Percentiles rank a stretch among this genome's conserved stretches.
phyloP scores from a whole-genome alignment of 2,329 filamentous ascomycete genomes.

The Penicillium sp. region DNA sequence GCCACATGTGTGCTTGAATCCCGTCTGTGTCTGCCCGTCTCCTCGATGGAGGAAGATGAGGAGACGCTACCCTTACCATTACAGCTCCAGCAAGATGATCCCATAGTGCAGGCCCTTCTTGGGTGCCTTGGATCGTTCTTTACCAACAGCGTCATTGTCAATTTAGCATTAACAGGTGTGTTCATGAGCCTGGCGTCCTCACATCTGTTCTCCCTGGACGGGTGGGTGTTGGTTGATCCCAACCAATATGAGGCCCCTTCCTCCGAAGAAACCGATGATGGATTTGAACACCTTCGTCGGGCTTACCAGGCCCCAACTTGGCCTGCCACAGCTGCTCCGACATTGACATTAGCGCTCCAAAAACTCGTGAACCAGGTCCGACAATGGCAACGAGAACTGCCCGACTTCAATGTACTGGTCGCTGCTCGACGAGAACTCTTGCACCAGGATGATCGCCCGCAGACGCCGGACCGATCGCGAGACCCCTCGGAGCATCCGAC shows the following conservation, averaged over 20 bases:
- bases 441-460: constrained; percentile 30
- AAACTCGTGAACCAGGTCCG: constrained; percentile 61
- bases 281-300: constrained; percentile 24
- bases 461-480: constrained; percentile 15
- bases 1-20: constrained; percentile 52
- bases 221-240: constrained; percentile 81
- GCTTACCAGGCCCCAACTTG: constrained; percentile 46
- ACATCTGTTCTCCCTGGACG: constrained; percentile 78
- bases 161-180: constrained; percentile 80
- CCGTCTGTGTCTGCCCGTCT: constrained; percentile 31
- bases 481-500: constrained; percentile 21
- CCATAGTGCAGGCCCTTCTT: constrained; percentile 52
- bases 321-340: constrained; percentile 45
- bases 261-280: constrained; percentile 26
- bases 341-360: constrained; percentile 57
- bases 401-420: constrained; percentile 70
- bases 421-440: constrained; percentile 53
- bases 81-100: constrained; percentile 63
- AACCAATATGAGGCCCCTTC: constrained; percentile 49
- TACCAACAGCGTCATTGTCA: constrained; percentile 85
- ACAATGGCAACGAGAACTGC: constrained; percentile 61
- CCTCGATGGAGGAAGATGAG: constrained; percentile 26
- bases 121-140: constrained; percentile 74
- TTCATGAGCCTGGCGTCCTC: constrained; percentile 81
- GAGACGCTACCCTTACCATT: constrained; percentile 61